These are phyloP conservation scores for Hortiboletus flavorubellus DNA, from an alignment of 768 basidiomycete genomes.

Conservation along the genomic window DNA sequence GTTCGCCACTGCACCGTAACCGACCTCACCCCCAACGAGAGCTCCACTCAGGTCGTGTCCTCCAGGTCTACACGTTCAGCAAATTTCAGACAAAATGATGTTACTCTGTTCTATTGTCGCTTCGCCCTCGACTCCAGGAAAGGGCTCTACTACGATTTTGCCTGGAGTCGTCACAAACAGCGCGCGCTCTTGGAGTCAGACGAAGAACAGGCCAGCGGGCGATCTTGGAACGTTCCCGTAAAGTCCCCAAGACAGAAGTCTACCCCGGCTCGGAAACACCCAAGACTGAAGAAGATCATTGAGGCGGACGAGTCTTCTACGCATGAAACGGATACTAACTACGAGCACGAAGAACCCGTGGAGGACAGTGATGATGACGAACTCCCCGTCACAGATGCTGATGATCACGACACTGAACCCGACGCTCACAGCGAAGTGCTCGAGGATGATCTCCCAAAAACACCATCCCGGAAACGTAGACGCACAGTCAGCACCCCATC, in stretches of 20 bases:
- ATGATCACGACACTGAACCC: conserved; percentile 25
- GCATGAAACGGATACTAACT: conserved; percentile 18
- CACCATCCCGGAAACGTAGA: conserved; percentile 56
- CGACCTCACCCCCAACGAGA: conserved; percentile 20
- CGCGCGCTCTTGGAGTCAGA: conserved; percentile 32
- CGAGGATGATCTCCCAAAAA: conserved; percentile 39
- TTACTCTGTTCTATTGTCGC: conserved; percentile 49
- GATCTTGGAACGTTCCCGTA: conserved; percentile 44
- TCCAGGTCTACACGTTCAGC: conserved; percentile 13
- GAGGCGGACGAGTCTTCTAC: conserved; percentile 25
- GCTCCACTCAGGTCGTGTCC: conserved; percentile 5
- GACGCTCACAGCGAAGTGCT: conserved; percentile 25
- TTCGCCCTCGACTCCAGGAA: conserved; percentile 55
- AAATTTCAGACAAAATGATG: conserved; percentile 16
- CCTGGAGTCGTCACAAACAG: conserved; percentile 51
- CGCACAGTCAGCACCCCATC: conserved; percentile 28
- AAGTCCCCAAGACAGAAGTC: conserved; percentile 14
- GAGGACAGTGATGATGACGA: conserved; percentile 22
- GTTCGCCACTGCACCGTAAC: conserved; percentile 50
- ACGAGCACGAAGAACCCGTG: conserved; percentile 21
- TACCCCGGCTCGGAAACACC: conserved; percentile 17
- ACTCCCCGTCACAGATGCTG: conserved; percentile 9
- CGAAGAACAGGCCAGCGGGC: conserved; percentile 36
- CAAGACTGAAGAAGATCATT: conserved; percentile 15
- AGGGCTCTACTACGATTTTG: conserved; percentile 60